Conservation (phyloP, 1,284 basidiomycete genomes). For the Naganishia albida region DNA sequence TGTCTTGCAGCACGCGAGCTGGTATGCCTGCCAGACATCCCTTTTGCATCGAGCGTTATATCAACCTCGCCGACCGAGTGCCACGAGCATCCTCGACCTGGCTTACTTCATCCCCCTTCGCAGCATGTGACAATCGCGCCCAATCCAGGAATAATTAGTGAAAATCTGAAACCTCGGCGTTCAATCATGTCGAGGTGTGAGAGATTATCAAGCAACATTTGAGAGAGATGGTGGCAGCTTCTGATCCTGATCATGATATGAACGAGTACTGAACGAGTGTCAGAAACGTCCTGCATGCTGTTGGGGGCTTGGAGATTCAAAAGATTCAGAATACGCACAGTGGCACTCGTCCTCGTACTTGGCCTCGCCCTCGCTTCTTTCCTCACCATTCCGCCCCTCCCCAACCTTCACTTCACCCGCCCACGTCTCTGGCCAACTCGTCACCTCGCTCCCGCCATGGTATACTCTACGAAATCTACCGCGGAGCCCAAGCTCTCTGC, state of each 20-base stretch:
- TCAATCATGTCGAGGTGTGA: not conserved
- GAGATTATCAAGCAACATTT: not conserved
- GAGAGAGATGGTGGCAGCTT: too few species aligned
- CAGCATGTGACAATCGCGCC: too few species aligned
- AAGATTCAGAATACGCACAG: not conserved
- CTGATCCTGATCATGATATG: too few species aligned
- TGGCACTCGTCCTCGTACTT: not conserved
- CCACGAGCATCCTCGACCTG: too few species aligned
- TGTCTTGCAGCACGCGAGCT: too few species aligned
- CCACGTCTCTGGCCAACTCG: not conserved
- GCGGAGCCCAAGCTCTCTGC: conserved; percentile 30
- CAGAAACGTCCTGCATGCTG: too few species aligned
- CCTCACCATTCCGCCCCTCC: not conserved
- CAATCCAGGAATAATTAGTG: not conserved
- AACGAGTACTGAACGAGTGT: too few species aligned
- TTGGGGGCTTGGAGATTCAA: too few species aligned
- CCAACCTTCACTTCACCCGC: not conserved
- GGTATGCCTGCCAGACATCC: too few species aligned
- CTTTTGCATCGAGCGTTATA: too few species aligned
- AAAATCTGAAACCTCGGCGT: conserved; percentile 23
- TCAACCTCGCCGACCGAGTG: too few species aligned
- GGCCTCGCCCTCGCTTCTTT: conserved; percentile 2
- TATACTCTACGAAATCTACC: conserved; percentile 19
- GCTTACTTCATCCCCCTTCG: too few species aligned
- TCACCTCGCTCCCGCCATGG: not conserved